Evolutionary conservation across 805 yeast genomes (phyloP), one percentile per base, ranked within the genome.

Genomic region (Lipomyces spencermartinsiae): DNA sequence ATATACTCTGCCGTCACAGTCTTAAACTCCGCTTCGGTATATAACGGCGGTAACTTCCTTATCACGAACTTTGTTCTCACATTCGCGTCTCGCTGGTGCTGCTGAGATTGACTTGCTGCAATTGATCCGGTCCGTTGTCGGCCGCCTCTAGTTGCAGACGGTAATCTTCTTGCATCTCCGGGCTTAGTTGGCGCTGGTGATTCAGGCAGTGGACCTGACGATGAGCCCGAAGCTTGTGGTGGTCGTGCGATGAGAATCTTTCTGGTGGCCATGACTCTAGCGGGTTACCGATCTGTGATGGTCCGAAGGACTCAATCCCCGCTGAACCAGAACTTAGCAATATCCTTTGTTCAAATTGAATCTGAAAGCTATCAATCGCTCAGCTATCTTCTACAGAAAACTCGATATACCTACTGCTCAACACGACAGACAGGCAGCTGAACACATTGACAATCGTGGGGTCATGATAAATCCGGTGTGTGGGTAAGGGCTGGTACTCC

Each of bases 11-110:
- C 71, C 14, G 78, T 63, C 54, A 78, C 76, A 16, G 67, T 69
- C 56, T 73, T 68, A 69, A 82, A 83, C 64, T 78, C 78, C 9
- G 72, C 76, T 64, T 78, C 78, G 0, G 77, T 75, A 62, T 81
- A 72, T 61, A 76, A 73, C 1, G 87, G 85, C 12, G 87, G 87
- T 53, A 85, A 73, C n/a, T 79, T 69, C 55, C 87, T 77, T 4
- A 84, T 51, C 9, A 81, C 80, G 5, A 81, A 64, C 66, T 77
- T 80, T 9, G 65, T 51, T 22, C 55, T 54, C 25, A 49, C 33
- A 33, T 12, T 46, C 25, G 34, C 67, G 58, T 58, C 53, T 46
- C 71, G 69, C 61, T 60, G 54, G 31, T 33, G 67, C 58, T 35
- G 62, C 51, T 58, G 66, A 31, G 25, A 37, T 46, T 16, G 49